These are phyloP conservation scores for Pseudotsuga menziesii DNA, from an alignment of 75 land plant species.

Conservation along the genomic window DNA sequence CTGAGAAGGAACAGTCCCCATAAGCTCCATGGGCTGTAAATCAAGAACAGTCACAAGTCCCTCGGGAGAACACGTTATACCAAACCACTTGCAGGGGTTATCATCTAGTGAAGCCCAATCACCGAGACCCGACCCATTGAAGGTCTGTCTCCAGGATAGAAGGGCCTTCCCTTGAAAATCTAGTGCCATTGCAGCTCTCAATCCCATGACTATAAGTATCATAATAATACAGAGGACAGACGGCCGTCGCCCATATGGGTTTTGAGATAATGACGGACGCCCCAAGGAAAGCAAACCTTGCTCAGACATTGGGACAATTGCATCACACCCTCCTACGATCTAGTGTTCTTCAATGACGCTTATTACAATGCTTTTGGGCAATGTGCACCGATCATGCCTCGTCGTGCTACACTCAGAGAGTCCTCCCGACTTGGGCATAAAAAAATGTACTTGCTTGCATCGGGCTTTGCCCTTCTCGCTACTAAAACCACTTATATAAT, in stretches of 20 bases:
- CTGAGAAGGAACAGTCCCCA: conserved; percentile 44
- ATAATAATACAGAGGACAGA: background rate
- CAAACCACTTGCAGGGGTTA: conserved; percentile 54
- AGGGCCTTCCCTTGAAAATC: conserved; percentile 49
- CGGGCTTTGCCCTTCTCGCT: background rate
- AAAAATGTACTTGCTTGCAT: too few species aligned
- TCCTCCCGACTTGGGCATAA: too few species aligned
- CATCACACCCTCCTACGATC: conserved; percentile 4
- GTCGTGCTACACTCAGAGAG: too few species aligned
- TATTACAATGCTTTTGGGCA: background rate
- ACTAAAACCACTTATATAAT: background rate
- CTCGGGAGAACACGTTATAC: conserved; percentile 38
- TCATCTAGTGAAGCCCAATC: conserved; percentile 27
- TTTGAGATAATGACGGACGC: conserved; percentile 1
- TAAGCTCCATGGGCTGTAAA: conserved; percentile 39
- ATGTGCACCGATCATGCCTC: background rate
- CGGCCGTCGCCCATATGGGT: background rate
- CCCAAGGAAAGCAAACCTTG: conserved; percentile 6
- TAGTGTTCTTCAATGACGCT: background rate
- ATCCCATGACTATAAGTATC: background rate
- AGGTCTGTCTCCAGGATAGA: conserved; percentile 37
- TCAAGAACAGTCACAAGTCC: conserved; percentile 27
- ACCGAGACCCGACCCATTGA: conserved; percentile 21
- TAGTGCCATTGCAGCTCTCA: conserved; percentile 10
- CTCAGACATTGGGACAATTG: conserved; percentile 6